Conservation (phyloP, 768 basidiomycete genomes). For the Dacryopinax spathularia region DNA sequence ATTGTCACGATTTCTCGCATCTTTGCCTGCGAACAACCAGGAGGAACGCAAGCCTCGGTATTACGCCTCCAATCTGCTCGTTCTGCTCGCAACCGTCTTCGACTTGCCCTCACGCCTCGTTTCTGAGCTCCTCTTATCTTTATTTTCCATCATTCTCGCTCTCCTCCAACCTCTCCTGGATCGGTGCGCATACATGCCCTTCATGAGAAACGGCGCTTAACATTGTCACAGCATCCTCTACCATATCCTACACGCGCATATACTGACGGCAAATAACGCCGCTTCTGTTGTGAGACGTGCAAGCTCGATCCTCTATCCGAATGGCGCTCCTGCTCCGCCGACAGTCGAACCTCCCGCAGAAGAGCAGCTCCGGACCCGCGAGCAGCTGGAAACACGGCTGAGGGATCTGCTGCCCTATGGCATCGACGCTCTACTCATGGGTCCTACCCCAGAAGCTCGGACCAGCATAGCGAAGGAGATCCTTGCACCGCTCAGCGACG, state of each 20-base stretch:
- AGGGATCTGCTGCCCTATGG: slow-evolving; percentile 46
- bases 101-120: slow-evolving; percentile 36
- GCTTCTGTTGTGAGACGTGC: slow-evolving; percentile 38
- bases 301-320: slow-evolving; percentile 70
- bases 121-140: slow-evolving; percentile 33
- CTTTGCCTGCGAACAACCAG: neutral
- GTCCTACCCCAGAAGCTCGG: neutral
- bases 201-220: too few species aligned
- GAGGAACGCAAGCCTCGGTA: neutral
- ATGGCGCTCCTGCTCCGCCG: slow-evolving; percentile 67
- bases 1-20: neutral
- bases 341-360: slow-evolving; percentile 62
- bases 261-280: slow-evolving; percentile 42
- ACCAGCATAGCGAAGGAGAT: slow-evolving; percentile 12
- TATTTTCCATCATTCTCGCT: slow-evolving; percentile 34
- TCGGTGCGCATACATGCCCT: slow-evolving; percentile 28
- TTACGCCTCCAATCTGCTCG: slow-evolving; percentile 28
- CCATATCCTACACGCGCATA: slow-evolving; percentile 42
- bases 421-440: neutral
- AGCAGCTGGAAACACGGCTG: slow-evolving; percentile 29
- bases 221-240: slow-evolving; percentile 59
- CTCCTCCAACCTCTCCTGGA: slow-evolving; percentile 43
- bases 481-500: slow-evolving; percentile 19
- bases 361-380: slow-evolving; percentile 50
- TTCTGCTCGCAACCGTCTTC: slow-evolving; percentile 31